These are phyloP conservation scores for Scorias spongiosa DNA, from an alignment of 2,329 filamentous ascomycete genomes.

Conservation along the genomic window DNA sequence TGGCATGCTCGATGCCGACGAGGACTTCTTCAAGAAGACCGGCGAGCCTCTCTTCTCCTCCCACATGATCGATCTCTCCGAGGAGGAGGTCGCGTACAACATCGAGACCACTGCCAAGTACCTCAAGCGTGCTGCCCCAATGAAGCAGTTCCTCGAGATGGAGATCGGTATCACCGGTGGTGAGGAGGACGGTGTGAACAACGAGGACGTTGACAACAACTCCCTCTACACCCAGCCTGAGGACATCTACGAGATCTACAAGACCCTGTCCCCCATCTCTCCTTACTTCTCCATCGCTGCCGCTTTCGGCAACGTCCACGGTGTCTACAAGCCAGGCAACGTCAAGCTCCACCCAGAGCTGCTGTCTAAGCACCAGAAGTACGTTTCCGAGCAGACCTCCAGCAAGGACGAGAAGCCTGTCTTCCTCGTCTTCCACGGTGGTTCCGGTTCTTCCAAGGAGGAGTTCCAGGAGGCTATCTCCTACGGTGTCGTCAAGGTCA, in stretches of 20 bases:
- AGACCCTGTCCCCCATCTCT: constrained; percentile 69
- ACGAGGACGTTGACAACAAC: constrained; percentile 93
- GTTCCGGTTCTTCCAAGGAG: constrained; percentile 76
- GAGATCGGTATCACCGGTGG: constrained; percentile 91
- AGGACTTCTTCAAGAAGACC: constrained; percentile 85
- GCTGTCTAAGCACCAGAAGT: constrained; percentile 88
- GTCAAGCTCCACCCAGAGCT: constrained; percentile 94
- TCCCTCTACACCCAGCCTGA: constrained; percentile 95
- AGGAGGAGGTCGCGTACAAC: constrained; percentile 83
- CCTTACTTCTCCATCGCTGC: constrained; percentile 97
- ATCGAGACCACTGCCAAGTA: constrained; percentile 84
- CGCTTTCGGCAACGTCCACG: constrained; percentile 97
- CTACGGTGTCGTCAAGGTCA: constrained; percentile 98
- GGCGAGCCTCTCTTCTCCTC: constrained; percentile 86
- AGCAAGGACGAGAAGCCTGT: constrained; percentile 73
- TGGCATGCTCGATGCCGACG: constrained; percentile 86
- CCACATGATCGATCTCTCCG: constrained; percentile 97
- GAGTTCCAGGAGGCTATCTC: constrained; percentile 82
- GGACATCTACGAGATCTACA: constrained; percentile 85
- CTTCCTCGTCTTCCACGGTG: constrained; percentile 99
- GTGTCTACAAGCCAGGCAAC: constrained; percentile 96
- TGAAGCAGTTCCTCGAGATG: constrained; percentile 99
- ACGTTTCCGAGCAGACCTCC: constrained; percentile 66
- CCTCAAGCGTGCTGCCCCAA: constrained; percentile 81
- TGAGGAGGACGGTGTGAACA: constrained; percentile 97